Conservation (phyloP, 2,329 filamentous ascomycete species). For the Metarhizium guizhouense region DNA sequence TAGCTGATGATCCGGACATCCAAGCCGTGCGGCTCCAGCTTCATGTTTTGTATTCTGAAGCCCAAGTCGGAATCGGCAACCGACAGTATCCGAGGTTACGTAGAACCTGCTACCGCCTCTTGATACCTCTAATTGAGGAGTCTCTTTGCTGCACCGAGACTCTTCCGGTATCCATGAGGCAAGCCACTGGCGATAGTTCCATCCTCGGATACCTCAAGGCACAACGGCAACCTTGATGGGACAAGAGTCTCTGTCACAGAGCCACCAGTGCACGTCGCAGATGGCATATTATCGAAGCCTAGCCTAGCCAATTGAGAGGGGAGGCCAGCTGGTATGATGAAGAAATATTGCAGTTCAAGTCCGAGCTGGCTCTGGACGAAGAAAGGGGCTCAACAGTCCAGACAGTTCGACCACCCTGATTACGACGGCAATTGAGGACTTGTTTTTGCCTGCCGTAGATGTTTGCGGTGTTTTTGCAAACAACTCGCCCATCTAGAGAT, state of each 20-base stretch:
- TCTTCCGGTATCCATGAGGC: conserved; percentile 17
- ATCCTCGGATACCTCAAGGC: conserved; percentile 27
- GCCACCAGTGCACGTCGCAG: not conserved
- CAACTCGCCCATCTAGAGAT: conserved; percentile 21
- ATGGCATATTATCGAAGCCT: conserved; percentile 11
- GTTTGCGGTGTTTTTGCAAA: conserved; percentile 18
- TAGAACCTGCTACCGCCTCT: conserved; percentile 19
- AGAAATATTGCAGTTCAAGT: conserved; percentile 19
- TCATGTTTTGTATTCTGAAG: conserved; percentile 10
- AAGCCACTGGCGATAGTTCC: conserved; percentile 21
- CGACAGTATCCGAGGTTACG: conserved; percentile 18
- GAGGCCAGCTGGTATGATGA: conserved; percentile 17
- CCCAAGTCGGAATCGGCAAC: conserved; percentile 12
- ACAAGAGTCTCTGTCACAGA: conserved; percentile 14
- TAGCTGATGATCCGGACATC: conserved; percentile 1
- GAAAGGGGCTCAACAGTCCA: not conserved
- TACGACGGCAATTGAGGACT: not conserved
- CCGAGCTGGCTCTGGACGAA: conserved; percentile 26
- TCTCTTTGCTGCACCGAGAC: conserved; percentile 19
- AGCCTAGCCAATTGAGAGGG: conserved; percentile 9
- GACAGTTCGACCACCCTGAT: not conserved
- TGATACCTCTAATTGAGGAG: conserved; percentile 28
- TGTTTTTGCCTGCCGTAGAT: conserved; percentile 15
- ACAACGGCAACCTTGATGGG: conserved; percentile 19
- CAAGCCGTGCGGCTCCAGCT: conserved; percentile 13